Evolutionary conservation across 352 stramenopile genomes (phyloP).

Genomic region (Hyaloperonospora brassicae): DNA sequence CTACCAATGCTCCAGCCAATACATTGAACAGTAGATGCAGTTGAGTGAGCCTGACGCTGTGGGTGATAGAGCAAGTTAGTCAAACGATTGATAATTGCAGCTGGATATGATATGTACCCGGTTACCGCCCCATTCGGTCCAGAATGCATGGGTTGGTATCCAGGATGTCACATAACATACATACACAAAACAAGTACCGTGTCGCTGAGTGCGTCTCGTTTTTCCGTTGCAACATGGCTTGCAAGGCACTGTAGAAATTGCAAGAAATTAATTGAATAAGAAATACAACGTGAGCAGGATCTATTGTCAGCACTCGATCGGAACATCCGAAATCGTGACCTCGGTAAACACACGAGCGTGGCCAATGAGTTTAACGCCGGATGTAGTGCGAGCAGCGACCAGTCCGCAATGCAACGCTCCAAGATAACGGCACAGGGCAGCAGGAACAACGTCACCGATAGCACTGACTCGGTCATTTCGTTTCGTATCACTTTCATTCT

Average conservation of each 20-base stretch:
- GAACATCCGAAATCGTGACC: slow-evolving; percentile 13
- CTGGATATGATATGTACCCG: too few species aligned
- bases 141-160: background rate
- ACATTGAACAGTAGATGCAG: slow-evolving; percentile 48
- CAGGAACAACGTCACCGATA: slow-evolving; percentile 43
- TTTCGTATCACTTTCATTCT: background rate
- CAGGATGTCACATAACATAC: background rate
- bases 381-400: slow-evolving; percentile 48
- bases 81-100: background rate
- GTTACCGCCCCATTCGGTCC: slow-evolving; percentile 2
- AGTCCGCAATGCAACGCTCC: slow-evolving; percentile 35
- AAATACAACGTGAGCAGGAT: background rate
- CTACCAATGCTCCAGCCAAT: slow-evolving; percentile 31
- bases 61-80: background rate
- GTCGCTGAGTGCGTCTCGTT: slow-evolving; percentile 27
- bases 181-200: slow-evolving; percentile 20
- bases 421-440: slow-evolving; percentile 38
- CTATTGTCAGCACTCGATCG: background rate
- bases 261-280: too few species aligned
- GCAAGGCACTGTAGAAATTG: slow-evolving; percentile 31
- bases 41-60: slow-evolving; percentile 47
- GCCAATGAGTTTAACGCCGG: slow-evolving; percentile 44
- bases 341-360: slow-evolving; percentile 44
- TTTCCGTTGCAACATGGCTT: slow-evolving; percentile 50
- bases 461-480: slow-evolving; percentile 16